Evolutionary conservation across 257 asterid genomes (phyloP), one percentile per base, ranked within the genome.

Genomic region (Solanum rostratum): DNA sequence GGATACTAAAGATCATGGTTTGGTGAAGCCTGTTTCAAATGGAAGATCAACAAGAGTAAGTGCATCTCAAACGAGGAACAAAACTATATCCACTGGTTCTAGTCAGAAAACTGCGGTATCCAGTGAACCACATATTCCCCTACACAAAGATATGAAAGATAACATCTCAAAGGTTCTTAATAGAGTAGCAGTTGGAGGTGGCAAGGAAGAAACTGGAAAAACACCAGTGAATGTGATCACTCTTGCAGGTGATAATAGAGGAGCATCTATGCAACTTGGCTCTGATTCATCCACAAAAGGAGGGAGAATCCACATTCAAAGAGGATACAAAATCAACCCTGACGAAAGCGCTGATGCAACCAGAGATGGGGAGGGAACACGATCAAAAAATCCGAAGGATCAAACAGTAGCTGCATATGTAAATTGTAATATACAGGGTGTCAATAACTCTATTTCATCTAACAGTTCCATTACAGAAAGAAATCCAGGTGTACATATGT

Each of bases 191-290:
- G 29, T 30, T 49, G 90, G 89, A 53, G 92, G 89, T 57, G 83
- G 86, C 57, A 85, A 82, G 76, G 79, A 39, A 2, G 41, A 88
- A 86, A 49, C 33, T 15, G 83, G 87, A 20, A 94, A 91, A 70
- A 88, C 60, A 74, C 88, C 89, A 12, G 88, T 90, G 60, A 90
- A 92, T 66, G 94, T 95, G 45, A 91, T 97, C 83, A 97, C 97
- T 33, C 94, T 95, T 54, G 94, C 97, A 19, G 99, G 98, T 83
- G 98, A 95, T 70, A 97, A 95, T 69, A 88, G 94, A 86, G 99
- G 99, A 41, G 97, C 98, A 27, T 88, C 93, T 19, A 91, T 97
- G 97, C 96, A 94, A 55, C 86, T 93, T 83, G 94, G 96, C 71
- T 73, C 92, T 4, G 90, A 87, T 29, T 85, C 94, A 49, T 84